Evolutionary conservation across 225 moss, liverwort and hornwort species (phyloP).

Genomic region (Physcomitrellopsis africana): DNA sequence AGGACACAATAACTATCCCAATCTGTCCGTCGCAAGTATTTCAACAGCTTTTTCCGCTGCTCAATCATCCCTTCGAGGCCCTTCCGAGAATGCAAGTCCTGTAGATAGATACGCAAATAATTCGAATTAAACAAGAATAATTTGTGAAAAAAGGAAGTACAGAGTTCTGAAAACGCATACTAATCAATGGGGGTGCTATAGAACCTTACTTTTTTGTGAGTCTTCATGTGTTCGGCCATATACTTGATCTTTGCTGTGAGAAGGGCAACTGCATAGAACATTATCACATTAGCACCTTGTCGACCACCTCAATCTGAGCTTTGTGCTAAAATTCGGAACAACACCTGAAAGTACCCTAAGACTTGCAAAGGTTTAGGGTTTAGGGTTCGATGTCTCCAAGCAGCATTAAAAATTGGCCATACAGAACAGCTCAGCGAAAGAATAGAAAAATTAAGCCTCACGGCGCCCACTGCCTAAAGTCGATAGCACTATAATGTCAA

Average conservation of each 20-base stretch:
- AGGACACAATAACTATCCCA: constrained; percentile 96
- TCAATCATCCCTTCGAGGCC: constrained; percentile 87
- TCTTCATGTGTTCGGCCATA: constrained; percentile 92
- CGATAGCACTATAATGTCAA: too few relatives aligned
- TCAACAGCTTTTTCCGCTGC: constrained; percentile 76
- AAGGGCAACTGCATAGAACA: constrained; percentile 75
- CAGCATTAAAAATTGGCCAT: constrained; percentile 2
- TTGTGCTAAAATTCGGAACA: constrained; percentile 3
- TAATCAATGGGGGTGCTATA: constrained; percentile 4
- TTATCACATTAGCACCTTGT: constrained; percentile 17
- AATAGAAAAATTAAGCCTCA: neutral
- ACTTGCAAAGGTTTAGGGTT: neutral
- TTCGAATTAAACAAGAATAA: neutral
- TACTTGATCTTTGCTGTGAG: constrained; percentile 92
- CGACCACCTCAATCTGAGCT: neutral
- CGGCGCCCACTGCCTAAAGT: too few relatives aligned
- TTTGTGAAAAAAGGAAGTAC: neutral
- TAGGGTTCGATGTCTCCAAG: neutral
- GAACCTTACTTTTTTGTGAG: constrained; percentile 75
- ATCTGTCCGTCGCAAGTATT: constrained; percentile 84
- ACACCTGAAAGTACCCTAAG: constrained; percentile 8
- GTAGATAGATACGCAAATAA: constrained; percentile 7
- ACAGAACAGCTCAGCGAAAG: neutral
- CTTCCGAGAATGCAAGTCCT: constrained; percentile 88
- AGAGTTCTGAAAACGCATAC: neutral